Percentiles rank a stretch among this genome's conserved stretches.
Conservation (phyloP, 192 early-diverging fungal genomes). For the Linnemannia hyalina region DNA sequence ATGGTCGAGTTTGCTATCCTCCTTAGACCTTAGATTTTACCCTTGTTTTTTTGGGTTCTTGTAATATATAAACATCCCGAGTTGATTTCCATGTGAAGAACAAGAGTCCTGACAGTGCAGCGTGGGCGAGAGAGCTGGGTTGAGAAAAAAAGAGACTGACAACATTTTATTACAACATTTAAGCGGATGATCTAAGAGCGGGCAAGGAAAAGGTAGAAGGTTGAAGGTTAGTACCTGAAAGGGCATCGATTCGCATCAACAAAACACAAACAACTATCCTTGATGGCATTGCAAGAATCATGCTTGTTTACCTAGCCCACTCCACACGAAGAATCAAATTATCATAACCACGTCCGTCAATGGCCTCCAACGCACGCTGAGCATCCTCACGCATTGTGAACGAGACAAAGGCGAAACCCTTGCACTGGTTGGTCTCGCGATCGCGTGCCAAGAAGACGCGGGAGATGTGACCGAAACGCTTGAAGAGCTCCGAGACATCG, state of each 20-base stretch:
- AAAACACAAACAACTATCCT: not conserved
- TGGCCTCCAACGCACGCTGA: constrained; percentile 83
- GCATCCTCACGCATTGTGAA: constrained; percentile 87
- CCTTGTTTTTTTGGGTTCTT: not conserved
- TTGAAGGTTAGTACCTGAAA: not conserved
- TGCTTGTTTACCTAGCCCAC: constrained; percentile 73
- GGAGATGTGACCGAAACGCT: constrained; percentile 84
- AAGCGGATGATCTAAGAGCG: constrained; percentile 47
- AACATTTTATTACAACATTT: constrained; percentile 23
- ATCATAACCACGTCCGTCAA: constrained; percentile 97
- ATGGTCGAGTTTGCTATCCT: constrained; percentile 53
- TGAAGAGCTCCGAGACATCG: constrained; percentile 92
- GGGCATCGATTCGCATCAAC: not conserved
- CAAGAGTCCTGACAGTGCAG: not conserved
- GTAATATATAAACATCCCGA: constrained; percentile 2
- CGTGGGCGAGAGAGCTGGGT: not conserved
- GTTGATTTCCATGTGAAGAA: not conserved
- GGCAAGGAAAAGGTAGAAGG: not conserved
- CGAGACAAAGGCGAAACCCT: constrained; percentile 96
- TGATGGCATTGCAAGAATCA: not conserved
- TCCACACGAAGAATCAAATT: constrained; percentile 94
- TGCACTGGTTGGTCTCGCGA: constrained; percentile 87
- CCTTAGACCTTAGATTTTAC: not conserved
- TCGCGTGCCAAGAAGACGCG: constrained; percentile 91
- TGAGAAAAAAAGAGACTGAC: constrained; percentile 13